Evolutionary conservation across 257 asterid genomes (phyloP).

Genomic region (Jacaranda mimosifolia): DNA sequence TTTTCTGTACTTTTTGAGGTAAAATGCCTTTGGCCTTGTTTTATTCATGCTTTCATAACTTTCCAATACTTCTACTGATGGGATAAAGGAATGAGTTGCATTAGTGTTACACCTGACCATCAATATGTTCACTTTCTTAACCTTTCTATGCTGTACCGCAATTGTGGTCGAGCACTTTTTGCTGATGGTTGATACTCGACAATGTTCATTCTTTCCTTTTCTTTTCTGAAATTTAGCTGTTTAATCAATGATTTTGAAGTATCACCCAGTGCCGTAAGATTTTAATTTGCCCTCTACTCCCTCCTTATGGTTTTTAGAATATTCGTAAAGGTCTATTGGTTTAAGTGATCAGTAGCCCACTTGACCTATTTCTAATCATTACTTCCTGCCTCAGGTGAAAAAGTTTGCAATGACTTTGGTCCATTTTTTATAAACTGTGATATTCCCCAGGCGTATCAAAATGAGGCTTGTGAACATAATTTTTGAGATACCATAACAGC

Average conservation of each 20-base stretch:
- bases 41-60: neutral
- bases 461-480: neutral
- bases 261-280: neutral
- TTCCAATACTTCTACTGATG: neutral
- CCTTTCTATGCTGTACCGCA: neutral
- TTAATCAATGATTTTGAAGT: constrained; percentile 4
- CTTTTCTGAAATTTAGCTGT: neutral
- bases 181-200: no score
- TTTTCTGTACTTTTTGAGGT: constrained; percentile 81
- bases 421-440: constrained; percentile 13
- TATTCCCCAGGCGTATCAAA: neutral
- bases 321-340: neutral
- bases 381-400: neutral
- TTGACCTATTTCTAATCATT: neutral
- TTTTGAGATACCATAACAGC: neutral
- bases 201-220: neutral
- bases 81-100: neutral
- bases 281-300: neutral
- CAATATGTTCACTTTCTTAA: constrained; percentile 19
- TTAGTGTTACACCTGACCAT: neutral
- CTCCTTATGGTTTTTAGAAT: neutral
- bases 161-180: neutral
- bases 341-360: neutral
- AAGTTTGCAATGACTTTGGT: constrained; percentile 8
- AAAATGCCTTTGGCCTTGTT: constrained; percentile 20